Conservation (phyloP, 345 rosid species). For the Acer saccharum region DNA sequence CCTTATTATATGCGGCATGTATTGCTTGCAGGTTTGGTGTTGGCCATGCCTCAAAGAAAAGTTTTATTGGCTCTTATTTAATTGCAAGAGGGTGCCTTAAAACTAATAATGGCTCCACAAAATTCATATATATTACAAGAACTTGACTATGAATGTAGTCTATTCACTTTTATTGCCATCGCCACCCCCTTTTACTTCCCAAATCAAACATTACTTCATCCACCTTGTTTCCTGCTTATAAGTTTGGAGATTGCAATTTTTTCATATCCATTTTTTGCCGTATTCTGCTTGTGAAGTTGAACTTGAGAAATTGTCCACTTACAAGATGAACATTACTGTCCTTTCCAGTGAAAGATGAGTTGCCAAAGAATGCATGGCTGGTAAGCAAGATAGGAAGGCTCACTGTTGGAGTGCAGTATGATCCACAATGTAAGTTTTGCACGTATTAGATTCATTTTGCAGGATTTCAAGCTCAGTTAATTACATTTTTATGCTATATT, state of each 20-base stretch:
- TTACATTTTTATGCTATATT: not conserved
- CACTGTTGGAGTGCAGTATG: constrained; percentile 80
- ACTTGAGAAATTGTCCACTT: not conserved
- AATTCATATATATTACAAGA: not conserved
- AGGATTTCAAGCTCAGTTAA: not conserved
- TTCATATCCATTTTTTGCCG: not conserved
- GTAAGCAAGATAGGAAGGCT: constrained; percentile 88
- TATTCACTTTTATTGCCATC: not conserved
- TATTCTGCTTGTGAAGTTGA: not conserved
- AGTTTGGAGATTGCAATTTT: not conserved
- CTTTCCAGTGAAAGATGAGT: constrained; percentile 49
- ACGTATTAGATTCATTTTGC: constrained; percentile 10
- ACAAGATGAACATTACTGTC: not conserved
- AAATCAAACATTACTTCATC: not conserved
- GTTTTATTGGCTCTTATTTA: not conserved
- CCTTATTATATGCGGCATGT: not conserved
- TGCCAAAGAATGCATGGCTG: constrained; percentile 81
- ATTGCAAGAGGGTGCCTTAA: not conserved
- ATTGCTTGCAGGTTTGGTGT: not conserved
- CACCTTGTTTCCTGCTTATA: not conserved
- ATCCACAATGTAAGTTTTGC: constrained; percentile 66
- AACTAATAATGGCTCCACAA: not conserved
- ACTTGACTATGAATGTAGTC: not conserved
- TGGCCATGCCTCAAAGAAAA: not conserved
- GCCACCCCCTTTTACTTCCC: not conserved